Conservation (phyloP, 257 asterid genomes). For the Solanum chmielewskii region DNA sequence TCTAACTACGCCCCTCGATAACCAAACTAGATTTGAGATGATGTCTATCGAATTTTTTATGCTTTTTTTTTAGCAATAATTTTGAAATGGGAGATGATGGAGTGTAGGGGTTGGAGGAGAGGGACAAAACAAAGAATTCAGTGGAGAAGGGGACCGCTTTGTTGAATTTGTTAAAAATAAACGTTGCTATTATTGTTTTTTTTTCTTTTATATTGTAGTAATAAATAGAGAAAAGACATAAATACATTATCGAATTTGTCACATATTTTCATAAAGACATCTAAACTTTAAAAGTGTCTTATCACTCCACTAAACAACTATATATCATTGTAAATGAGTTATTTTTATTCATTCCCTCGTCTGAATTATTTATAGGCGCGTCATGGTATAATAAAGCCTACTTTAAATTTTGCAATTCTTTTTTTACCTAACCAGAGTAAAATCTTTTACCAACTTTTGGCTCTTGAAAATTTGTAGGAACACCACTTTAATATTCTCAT, state of each 20-base stretch:
- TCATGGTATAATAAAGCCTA: background rate
- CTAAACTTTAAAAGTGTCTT: no score
- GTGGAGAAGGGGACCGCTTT: slow-evolving; percentile 41
- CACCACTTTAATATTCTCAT: background rate
- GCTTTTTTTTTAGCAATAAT: background rate
- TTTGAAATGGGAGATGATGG: background rate
- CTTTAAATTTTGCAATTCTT: background rate
- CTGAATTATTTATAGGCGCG: no score
- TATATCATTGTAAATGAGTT: no score
- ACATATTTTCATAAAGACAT: no score
- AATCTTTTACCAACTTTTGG: background rate
- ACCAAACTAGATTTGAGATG: background rate
- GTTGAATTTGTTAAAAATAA: background rate
- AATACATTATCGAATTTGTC: no score
- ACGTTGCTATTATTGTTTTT: background rate
- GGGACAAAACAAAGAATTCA: slow-evolving; percentile 14
- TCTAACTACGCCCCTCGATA: background rate
- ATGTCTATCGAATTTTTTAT: background rate
- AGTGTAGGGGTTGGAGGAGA: background rate
- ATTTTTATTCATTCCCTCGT: no score
- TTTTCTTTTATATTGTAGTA: background rate
- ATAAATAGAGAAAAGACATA: background rate
- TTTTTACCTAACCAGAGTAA: background rate
- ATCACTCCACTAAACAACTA: no score
- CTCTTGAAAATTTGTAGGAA: background rate